Evolutionary conservation across 805 yeast genomes (phyloP).

Genomic region (Groenewaldozyma salmanticensis): DNA sequence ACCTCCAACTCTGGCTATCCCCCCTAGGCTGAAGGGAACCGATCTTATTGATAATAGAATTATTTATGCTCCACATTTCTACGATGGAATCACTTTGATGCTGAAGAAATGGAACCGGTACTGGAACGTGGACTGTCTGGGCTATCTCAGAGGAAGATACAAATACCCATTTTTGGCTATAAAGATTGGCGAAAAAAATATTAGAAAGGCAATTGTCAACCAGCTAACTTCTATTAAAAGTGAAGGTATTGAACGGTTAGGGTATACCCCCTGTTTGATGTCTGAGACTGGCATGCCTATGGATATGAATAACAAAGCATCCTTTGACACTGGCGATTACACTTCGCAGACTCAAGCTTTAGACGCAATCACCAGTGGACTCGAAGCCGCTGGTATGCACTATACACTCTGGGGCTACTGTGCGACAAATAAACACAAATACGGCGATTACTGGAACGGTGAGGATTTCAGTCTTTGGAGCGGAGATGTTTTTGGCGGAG

Average conservation of each 20-base stretch:
- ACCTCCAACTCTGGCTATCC: slow-evolving; percentile 71
- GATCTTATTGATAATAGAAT: slow-evolving; percentile 48
- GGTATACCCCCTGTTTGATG: slow-evolving; percentile 60
- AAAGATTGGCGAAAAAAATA: slow-evolving; percentile 61
- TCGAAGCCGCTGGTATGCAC: slow-evolving; percentile 63
- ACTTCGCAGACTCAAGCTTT: slow-evolving; percentile 68
- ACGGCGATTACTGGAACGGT: slow-evolving; percentile 91
- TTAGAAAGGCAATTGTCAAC: slow-evolving; percentile 57
- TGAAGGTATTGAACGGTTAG: slow-evolving; percentile 57
- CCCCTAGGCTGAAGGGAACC: slow-evolving; percentile 50
- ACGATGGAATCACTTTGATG: slow-evolving; percentile 91
- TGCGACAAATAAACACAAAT: slow-evolving; percentile 58
- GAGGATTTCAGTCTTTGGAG: slow-evolving; percentile 91
- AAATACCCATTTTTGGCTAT: slow-evolving; percentile 64
- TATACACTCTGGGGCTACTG: slow-evolving; percentile 86
- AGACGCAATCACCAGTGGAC: slow-evolving; percentile 71
- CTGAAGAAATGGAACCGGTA: slow-evolving; percentile 78
- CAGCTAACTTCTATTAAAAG: slow-evolving; percentile 58
- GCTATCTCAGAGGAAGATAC: slow-evolving; percentile 73
- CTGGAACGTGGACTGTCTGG: slow-evolving; percentile 83
- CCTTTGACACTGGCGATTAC: slow-evolving; percentile 56
- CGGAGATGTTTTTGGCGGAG: slow-evolving; percentile 17
- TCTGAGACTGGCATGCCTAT: slow-evolving; percentile 97
- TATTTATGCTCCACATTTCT: slow-evolving; percentile 79
- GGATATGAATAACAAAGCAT: slow-evolving; percentile 85